Conservation (phyloP, 2,329 filamentous ascomycete genomes). For the Pleurostoma richardsiae region DNA sequence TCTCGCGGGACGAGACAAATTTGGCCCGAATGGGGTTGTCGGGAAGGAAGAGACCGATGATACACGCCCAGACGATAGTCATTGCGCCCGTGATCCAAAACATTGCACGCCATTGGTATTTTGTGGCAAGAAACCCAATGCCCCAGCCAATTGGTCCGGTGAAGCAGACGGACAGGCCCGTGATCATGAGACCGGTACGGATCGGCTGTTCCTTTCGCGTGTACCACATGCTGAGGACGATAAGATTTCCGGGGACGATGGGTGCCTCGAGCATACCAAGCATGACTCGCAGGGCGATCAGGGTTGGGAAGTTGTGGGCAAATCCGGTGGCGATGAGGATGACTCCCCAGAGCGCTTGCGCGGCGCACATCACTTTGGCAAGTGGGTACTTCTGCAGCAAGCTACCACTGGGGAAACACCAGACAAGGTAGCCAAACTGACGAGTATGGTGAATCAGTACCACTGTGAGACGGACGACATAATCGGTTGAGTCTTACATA, state of each 20-base stretch:
- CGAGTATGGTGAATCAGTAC: background rate
- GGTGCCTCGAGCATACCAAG: slow-evolving; percentile 23
- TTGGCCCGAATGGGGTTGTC: slow-evolving; percentile 46
- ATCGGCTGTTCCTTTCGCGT: slow-evolving; percentile 18
- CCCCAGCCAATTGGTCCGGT: slow-evolving; percentile 15
- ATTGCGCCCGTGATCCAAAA: slow-evolving; percentile 19
- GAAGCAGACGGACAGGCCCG: slow-evolving; percentile 3
- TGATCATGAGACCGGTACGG: slow-evolving; percentile 10
- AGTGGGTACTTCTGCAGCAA: slow-evolving; percentile 27
- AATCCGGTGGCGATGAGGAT: slow-evolving; percentile 21
- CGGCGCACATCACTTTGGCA: slow-evolving; percentile 21
- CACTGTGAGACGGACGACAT: background rate
- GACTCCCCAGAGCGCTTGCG: slow-evolving; percentile 18
- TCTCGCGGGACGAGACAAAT: slow-evolving; percentile 38
- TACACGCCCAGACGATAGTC: slow-evolving; percentile 33
- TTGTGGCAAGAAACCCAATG: slow-evolving; percentile 12
- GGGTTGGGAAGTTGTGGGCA: slow-evolving; percentile 16
- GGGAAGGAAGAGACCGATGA: slow-evolving; percentile 37
- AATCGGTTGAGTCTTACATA: slow-evolving; percentile 10
- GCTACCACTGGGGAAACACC: slow-evolving; percentile 22
- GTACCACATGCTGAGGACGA: slow-evolving; percentile 24
- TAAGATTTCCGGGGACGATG: slow-evolving; percentile 21
- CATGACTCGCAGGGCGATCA: slow-evolving; percentile 20
- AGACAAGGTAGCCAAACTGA: slow-evolving; percentile 36
- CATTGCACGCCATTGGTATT: slow-evolving; percentile 16